These are phyloP conservation scores for Pezicula carpinea DNA, from an alignment of 2,329 filamentous ascomycete species.

Conservation along the genomic window DNA sequence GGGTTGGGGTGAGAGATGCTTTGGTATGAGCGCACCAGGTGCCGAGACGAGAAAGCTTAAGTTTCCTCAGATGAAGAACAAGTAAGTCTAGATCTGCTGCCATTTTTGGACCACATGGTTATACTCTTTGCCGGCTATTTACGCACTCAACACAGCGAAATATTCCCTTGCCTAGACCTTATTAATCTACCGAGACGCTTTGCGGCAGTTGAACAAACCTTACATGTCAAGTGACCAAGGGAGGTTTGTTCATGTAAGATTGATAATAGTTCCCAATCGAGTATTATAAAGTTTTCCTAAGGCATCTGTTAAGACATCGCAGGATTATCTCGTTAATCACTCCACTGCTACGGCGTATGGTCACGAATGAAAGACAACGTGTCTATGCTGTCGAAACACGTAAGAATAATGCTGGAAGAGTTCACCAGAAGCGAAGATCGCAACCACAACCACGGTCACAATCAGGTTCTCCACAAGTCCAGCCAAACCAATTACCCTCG, in stretches of 20 bases:
- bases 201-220: not conserved
- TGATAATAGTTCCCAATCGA: not conserved
- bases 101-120: not conserved
- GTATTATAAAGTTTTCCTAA: not conserved
- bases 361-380: slow-evolving; percentile 30
- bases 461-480: not conserved
- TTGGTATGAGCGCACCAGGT: slow-evolving; percentile 13
- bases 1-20: slow-evolving; percentile 27
- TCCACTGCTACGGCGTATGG: slow-evolving; percentile 27
- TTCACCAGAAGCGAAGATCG: not conserved
- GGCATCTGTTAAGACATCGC: slow-evolving; percentile 8
- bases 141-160: not conserved
- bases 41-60: slow-evolving; percentile 16
- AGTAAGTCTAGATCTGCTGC: slow-evolving; percentile 17
- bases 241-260: not conserved
- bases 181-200: not conserved
- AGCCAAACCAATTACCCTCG: no score
- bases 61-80: slow-evolving; percentile 25
- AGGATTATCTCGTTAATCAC: slow-evolving; percentile 24
- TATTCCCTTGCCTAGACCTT: not conserved
- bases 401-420: slow-evolving; percentile 10
- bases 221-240: not conserved
- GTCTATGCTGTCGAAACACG: slow-evolving; percentile 22
- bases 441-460: slow-evolving; percentile 1
- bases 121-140: no score